Base-by-base conservation (phyloP, 371 early-diverging fungal genomes). In the Rhizopus arrhizus region DNA sequence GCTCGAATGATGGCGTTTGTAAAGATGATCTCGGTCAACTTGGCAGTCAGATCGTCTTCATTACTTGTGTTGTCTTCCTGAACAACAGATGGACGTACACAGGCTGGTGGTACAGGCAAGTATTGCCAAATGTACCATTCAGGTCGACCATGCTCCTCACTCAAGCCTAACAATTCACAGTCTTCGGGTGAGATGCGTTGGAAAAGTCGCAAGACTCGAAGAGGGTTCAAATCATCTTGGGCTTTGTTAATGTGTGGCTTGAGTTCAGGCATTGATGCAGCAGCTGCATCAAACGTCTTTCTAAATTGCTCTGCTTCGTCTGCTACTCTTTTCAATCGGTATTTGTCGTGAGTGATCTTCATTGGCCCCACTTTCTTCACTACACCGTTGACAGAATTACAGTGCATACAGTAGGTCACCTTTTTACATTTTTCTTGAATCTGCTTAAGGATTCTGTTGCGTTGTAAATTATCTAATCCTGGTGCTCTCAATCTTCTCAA, bases 21-120 rank as follows among this genome's bases (percentile, higher is more conserved):
- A 56, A 94, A 91, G 38, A 99, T 87, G 51, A 99, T 98, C 74
- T 99, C 99, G 1, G 95, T 91, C 51, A 99, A 76, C 72, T 99
- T 96, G 34, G 97, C 96, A 1, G 99, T 99, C 68, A 99, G 75
- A 77, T 99, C 99, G 69, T 99, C 99, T 78, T 99, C 99, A 64
- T 94, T 99, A 75, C 95, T 97, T 57, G 82, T 89, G 49, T 85
- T 90, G 52, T 89, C 93, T 62, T 98, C 96, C 75, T 94, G 93
- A 10, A 92, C 89, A 13, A 99, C 96, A 3, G 97, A 96, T 0
- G 99, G 99, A 40, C 99, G 91, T 65, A 99, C 95, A 76, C 95
- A 95, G 4, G 91, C 90, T 8, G 99, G 99, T 1, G 99, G 99
- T 0, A 99, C 97, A 5, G 98, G 94, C 31, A 99, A 70, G 43